These are phyloP conservation scores for Hippophae rhamnoides DNA, from an alignment of 306 rosid genomes.

Conservation along the genomic window DNA sequence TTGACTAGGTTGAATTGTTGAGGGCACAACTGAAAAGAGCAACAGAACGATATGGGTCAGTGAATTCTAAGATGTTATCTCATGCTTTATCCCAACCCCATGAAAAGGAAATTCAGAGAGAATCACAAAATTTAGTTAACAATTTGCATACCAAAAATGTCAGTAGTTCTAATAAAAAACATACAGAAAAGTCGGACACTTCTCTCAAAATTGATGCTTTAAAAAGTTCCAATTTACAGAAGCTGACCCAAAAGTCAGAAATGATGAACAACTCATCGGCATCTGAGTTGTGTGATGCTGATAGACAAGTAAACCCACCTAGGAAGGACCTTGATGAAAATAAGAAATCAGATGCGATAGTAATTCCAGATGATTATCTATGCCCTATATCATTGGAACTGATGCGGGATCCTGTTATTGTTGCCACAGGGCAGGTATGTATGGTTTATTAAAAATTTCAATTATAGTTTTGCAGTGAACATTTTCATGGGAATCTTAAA, in stretches of 20 bases:
- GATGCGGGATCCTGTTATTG: conserved; percentile 97
- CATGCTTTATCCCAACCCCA: conserved; percentile 38
- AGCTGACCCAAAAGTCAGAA: conserved; percentile 21
- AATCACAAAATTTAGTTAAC: conserved; percentile 31
- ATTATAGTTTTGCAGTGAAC: background rate
- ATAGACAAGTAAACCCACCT: conserved; percentile 30
- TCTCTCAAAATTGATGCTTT: conserved; percentile 24
- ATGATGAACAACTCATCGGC: conserved; percentile 29
- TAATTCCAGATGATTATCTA: conserved; percentile 78
- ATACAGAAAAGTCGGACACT: conserved; percentile 32
- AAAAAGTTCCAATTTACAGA: conserved; percentile 26
- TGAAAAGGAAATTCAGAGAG: conserved; percentile 34
- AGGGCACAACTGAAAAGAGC: conserved; percentile 81
- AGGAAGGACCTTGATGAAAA: conserved; percentile 25
- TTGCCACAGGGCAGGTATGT: conserved; percentile 91
- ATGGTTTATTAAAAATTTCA: conserved; percentile 7
- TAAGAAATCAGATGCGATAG: conserved; percentile 54
- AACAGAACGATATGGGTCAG: conserved; percentile 56
- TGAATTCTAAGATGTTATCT: conserved; percentile 34
- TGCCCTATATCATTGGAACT: conserved; percentile 96
- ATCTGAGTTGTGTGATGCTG: conserved; percentile 33
- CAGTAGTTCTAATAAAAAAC: conserved; percentile 23
- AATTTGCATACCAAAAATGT: conserved; percentile 32
- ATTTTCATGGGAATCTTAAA: background rate
- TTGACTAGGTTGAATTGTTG: conserved; percentile 72